Conservation (phyloP, 768 basidiomycete species). For the Tylopilus plumbeoviolaceoides region DNA sequence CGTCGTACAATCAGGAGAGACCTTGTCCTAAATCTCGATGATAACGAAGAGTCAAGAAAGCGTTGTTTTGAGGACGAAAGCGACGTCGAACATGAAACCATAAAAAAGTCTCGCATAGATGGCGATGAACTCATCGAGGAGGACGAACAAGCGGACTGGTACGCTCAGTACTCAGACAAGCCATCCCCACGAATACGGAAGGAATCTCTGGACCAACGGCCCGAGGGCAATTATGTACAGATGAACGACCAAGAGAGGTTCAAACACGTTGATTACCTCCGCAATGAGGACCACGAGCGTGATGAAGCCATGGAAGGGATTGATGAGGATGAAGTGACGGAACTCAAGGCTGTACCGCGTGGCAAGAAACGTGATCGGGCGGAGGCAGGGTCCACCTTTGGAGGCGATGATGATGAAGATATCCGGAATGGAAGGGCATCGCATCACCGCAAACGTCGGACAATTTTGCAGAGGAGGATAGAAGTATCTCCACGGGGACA, state of each 20-base stretch:
- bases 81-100: constrained; percentile 37
- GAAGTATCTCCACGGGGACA: constrained; percentile 48
- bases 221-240: constrained; percentile 39
- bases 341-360: constrained; percentile 33
- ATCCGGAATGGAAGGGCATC: constrained; percentile 39
- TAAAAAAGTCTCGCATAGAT: constrained; percentile 54
- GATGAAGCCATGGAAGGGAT: constrained; percentile 35
- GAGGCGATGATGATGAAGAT: constrained; percentile 48
- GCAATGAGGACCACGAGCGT: constrained; percentile 46
- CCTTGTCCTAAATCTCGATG: constrained; percentile 20
- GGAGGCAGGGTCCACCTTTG: constrained; percentile 70
- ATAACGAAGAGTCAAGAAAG: constrained; percentile 35
- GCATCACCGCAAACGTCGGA: constrained; percentile 54
- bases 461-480: constrained; percentile 50
- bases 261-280: constrained; percentile 32
- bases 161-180: constrained; percentile 27
- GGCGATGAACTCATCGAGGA: constrained; percentile 45
- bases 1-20: constrained; percentile 33
- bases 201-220: constrained; percentile 42
- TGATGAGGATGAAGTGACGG: constrained; percentile 40
- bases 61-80: constrained; percentile 44
- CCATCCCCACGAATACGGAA: constrained; percentile 43
- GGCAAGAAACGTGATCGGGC: constrained; percentile 77
- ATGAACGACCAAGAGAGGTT: constrained; percentile 43
- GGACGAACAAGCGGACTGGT: constrained; percentile 44